Evolutionary conservation across 2,329 filamentous ascomycete genomes (phyloP).

Genomic region (Aspergillus felis): DNA sequence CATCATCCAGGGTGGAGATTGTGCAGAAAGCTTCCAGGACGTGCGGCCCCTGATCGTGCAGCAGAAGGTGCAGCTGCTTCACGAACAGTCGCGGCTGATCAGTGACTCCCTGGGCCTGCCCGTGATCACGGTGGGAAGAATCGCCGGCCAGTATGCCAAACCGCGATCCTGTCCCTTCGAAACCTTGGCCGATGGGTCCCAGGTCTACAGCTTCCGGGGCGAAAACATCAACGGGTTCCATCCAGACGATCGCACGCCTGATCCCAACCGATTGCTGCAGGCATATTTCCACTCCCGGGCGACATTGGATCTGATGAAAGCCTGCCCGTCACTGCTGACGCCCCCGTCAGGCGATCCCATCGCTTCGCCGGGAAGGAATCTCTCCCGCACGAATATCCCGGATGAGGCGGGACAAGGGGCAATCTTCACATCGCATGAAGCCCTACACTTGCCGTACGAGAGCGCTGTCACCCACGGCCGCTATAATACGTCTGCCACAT

Average conservation of each 20-base stretch:
- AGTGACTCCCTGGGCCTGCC: constrained; percentile 1
- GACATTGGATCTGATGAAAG: constrained; percentile 65
- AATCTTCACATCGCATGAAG: constrained; percentile 8
- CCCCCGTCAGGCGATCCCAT: neutral
- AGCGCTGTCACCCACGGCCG: constrained; percentile 63
- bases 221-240: constrained; percentile 86
- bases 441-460: constrained; percentile 8
- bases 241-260: constrained; percentile 61
- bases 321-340: neutral
- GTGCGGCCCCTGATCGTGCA: constrained; percentile 80
- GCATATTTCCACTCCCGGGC: constrained; percentile 91
- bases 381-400: neutral
- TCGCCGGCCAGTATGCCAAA: constrained; percentile 95
- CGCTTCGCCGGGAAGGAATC: neutral
- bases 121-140: constrained; percentile 63
- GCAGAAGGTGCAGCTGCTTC: constrained; percentile 86
- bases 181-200: constrained; percentile 63
- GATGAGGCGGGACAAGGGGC: neutral
- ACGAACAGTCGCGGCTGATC: constrained; percentile 3
- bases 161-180: constrained; percentile 82
- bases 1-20: constrained; percentile 80
- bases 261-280: constrained; percentile 73
- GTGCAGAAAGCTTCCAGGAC: constrained; percentile 91
- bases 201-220: constrained; percentile 83
- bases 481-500: constrained; percentile 89